phyloP scores from a whole-genome alignment of 345 rosid genomes.

The Corchorus capsularis region DNA sequence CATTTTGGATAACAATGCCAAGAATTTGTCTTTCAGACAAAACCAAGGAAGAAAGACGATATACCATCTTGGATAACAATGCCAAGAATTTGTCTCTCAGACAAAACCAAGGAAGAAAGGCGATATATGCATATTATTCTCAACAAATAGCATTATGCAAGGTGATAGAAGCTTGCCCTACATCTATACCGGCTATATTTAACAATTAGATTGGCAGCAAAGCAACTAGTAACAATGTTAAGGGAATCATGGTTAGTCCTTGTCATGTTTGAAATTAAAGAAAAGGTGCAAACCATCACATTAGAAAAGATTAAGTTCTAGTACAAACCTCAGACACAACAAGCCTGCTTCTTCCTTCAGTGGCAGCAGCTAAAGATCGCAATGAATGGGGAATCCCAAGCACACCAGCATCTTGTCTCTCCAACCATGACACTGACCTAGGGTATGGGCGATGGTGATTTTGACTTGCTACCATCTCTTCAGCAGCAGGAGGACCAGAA shows the following conservation, averaged over 20 bases:
- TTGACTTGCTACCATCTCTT: slow-evolving; percentile 49
- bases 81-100: neutral
- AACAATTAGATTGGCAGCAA: neutral
- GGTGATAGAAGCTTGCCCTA: neutral
- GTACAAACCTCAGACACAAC: slow-evolving; percentile 75
- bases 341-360: slow-evolving; percentile 76
- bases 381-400: slow-evolving; percentile 55
- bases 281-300: neutral
- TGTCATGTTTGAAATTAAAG: slow-evolving; percentile 8
- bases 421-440: slow-evolving; percentile 57
- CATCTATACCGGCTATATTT: neutral
- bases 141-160: slow-evolving; percentile 10
- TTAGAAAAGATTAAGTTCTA: slow-evolving; percentile 2
- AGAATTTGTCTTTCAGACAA: neutral
- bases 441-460: slow-evolving; percentile 48
- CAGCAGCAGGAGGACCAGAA: slow-evolving; percentile 43
- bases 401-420: slow-evolving; percentile 63
- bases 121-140: neutral
- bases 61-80: neutral
- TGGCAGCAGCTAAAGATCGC: slow-evolving; percentile 53
- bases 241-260: slow-evolving; percentile 26
- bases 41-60: neutral
- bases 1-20: neutral
- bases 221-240: neutral
- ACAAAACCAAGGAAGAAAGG: neutral